These are phyloP conservation scores for Blastobotrys chiropterorum DNA, from an alignment of 805 yeast genomes.

Conservation along the genomic window DNA sequence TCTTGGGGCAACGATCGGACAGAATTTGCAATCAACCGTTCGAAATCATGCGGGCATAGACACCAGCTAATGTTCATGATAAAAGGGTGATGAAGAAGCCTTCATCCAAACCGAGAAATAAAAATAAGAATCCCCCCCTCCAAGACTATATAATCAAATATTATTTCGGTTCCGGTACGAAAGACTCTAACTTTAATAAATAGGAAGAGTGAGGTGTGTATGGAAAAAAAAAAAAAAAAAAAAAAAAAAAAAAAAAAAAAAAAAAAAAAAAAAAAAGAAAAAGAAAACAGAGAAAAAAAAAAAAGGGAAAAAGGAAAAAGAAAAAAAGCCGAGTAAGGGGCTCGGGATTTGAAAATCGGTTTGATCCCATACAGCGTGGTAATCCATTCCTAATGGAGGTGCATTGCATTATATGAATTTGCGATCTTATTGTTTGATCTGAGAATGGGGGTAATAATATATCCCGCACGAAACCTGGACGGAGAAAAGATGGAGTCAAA, in stretches of 20 bases:
- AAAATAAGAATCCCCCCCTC: neutral
- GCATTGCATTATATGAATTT: neutral
- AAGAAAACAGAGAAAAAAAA: neutral
- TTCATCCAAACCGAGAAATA: neutral
- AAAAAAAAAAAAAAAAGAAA: too few relatives aligned
- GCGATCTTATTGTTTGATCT: neutral
- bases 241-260: too few relatives aligned
- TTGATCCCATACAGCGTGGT: neutral
- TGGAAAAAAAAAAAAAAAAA: too few relatives aligned
- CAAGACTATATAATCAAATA: neutral
- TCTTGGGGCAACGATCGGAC: neutral
- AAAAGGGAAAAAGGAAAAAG: neutral
- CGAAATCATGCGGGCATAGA: neutral
- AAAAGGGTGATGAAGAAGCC: neutral
- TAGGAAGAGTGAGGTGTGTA: neutral
- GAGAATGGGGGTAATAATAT: neutral
- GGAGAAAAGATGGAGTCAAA: too few relatives aligned
- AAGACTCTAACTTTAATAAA: neutral
- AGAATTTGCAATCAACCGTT: neutral
- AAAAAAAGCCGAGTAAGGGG: neutral
- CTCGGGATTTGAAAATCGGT: neutral
- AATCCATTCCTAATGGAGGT: neutral
- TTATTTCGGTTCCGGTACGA: neutral
- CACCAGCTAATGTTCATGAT: neutral
- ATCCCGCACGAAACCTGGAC: too few relatives aligned